Conservation (phyloP, 805 yeast species). For the Suhomyces prunicola region DNA sequence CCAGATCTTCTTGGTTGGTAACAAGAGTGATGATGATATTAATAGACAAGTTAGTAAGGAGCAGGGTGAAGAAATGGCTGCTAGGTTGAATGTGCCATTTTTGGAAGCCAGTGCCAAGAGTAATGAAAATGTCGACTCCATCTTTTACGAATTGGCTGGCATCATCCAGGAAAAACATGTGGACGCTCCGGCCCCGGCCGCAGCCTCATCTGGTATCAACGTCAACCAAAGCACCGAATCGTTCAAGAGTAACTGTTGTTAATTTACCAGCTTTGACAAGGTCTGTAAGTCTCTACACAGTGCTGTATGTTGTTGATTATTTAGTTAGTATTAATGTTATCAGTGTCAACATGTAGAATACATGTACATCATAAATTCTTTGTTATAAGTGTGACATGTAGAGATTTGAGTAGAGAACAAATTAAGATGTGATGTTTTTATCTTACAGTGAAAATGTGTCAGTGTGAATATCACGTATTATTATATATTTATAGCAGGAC, state of each 20-base stretch:
- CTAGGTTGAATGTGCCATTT: conserved; percentile 83
- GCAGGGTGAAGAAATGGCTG: conserved; percentile 87
- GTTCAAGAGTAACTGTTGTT: conserved; percentile 41
- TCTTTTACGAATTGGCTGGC: conserved; percentile 85
- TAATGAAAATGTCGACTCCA: conserved; percentile 85
- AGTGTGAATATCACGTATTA: too few relatives aligned
- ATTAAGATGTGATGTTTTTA: too few relatives aligned
- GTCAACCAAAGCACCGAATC: conserved; percentile 32
- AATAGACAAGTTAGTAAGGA: conserved; percentile 83
- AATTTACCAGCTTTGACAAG: background rate
- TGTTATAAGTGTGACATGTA: too few relatives aligned
- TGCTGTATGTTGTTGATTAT: background rate
- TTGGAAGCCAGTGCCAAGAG: conserved; percentile 96
- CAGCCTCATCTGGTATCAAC: conserved; percentile 32
- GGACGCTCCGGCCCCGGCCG: conserved; percentile 26
- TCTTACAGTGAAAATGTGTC: too few relatives aligned
- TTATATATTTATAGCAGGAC: background rate
- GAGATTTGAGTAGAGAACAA: too few relatives aligned
- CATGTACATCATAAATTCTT: background rate
- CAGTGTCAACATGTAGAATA: background rate
- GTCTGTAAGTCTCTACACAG: background rate
- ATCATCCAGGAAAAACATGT: conserved; percentile 78
- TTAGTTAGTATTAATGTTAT: background rate
- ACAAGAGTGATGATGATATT: conserved; percentile 88
- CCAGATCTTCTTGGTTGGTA: conserved; percentile 89